phyloP scores from a whole-genome alignment of 352 stramenopile genomes.

The Phytophthora capsici region DNA sequence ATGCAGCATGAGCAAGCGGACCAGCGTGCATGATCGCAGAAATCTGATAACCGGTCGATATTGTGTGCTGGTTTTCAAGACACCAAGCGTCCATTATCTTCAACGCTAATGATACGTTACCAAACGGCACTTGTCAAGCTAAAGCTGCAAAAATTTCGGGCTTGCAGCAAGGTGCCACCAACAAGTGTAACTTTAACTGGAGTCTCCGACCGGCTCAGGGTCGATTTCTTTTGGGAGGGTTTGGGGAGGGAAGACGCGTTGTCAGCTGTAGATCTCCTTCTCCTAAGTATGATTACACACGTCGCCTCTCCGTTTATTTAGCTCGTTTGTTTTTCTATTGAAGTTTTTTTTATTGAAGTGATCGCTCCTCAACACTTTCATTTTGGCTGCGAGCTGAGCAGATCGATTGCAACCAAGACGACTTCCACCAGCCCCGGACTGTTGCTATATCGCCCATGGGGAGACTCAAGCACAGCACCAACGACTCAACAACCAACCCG shows the following conservation, averaged over 20 bases:
- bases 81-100: background rate
- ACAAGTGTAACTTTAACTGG: no score
- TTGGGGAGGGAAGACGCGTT: slow-evolving; percentile 23
- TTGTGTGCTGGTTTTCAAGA: background rate
- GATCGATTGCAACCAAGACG: slow-evolving; percentile 10
- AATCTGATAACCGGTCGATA: background rate
- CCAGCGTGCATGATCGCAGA: slow-evolving; percentile 7
- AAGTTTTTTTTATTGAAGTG: no score
- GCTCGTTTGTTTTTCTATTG: no score
- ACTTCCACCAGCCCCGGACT: slow-evolving; percentile 17
- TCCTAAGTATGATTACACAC: background rate
- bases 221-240: no score
- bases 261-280: background rate
- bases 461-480: slow-evolving; percentile 12
- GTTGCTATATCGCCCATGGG: slow-evolving; percentile 17
- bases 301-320: slow-evolving; percentile 35
- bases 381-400: slow-evolving; percentile 24
- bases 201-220: no score
- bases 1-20: slow-evolving; percentile 23
- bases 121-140: no score
- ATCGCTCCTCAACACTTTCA: slow-evolving; percentile 23
- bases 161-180: no score
- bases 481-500: background rate
- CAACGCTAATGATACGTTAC: slow-evolving; percentile 11
- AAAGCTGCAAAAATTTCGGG: no score